Evolutionary conservation across 768 basidiomycete genomes (phyloP).

Genomic region (Serendipita sp.): DNA sequence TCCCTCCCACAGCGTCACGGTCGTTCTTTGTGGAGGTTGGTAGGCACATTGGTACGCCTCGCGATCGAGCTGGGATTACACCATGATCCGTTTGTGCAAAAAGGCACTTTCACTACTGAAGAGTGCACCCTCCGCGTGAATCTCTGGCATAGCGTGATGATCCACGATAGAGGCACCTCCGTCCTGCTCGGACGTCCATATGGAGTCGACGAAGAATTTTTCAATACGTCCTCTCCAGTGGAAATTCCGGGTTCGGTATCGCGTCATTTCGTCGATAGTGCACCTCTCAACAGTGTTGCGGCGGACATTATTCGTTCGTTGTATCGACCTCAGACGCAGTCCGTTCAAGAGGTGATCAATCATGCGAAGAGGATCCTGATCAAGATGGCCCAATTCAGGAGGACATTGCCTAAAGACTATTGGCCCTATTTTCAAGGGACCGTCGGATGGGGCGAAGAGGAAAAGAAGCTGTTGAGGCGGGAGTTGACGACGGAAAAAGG

Average conservation of each 20-base stretch:
- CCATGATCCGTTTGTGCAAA: constrained; percentile 62
- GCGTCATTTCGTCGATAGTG: constrained; percentile 64
- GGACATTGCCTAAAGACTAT: constrained; percentile 54
- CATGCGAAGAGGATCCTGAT: constrained; percentile 68
- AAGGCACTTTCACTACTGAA: constrained; percentile 48
- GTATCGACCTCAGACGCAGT: constrained; percentile 60
- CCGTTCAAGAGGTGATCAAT: constrained; percentile 51
- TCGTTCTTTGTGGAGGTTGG: constrained; percentile 76
- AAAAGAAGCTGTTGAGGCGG: constrained; percentile 47
- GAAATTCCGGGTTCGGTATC: constrained; percentile 37
- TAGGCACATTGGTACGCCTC: constrained; percentile 68
- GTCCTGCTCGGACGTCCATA: constrained; percentile 75
- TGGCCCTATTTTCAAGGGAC: constrained; percentile 65
- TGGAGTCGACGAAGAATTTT: constrained; percentile 67
- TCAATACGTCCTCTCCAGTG: constrained; percentile 59
- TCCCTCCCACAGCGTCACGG: constrained; percentile 51
- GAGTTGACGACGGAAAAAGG: constrained; percentile 69
- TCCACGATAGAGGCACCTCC: constrained; percentile 79
- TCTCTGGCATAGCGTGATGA: constrained; percentile 70
- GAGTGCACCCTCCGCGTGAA: constrained; percentile 67
- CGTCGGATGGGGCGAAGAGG: constrained; percentile 53
- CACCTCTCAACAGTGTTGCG: constrained; percentile 66
- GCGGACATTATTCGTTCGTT: constrained; percentile 80
- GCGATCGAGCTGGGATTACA: constrained; percentile 74
- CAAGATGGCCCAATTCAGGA: constrained; percentile 54